Evolutionary conservation across 2,329 filamentous ascomycete species (phyloP).

Genomic region (Fusarium foetens): DNA sequence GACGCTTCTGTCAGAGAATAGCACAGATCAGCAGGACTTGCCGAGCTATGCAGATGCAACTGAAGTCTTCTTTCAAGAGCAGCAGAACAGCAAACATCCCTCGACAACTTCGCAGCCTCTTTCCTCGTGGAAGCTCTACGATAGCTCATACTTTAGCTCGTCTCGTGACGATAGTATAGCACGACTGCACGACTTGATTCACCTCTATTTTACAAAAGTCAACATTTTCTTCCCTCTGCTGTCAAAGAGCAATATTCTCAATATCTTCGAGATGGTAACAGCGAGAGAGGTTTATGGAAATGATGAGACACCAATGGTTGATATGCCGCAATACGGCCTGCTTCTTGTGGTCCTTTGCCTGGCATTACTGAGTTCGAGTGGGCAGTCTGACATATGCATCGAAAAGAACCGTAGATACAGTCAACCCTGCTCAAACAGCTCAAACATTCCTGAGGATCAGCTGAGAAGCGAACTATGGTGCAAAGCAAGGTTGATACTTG

Average conservation of each 20-base stretch:
- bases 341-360: slow-evolving; percentile 19
- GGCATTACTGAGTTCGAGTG: not conserved
- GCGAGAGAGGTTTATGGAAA: not conserved
- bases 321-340: slow-evolving; percentile 3
- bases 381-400: not conserved
- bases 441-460: accelerated
- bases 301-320: accelerated
- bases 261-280: not conserved
- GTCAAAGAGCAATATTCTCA: not conserved
- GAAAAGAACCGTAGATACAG: not conserved
- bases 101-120: not conserved
- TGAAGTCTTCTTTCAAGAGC: slow-evolving; percentile 19
- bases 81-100: not conserved
- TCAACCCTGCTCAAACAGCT: not conserved
- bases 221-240: slow-evolving; percentile 43
- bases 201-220: slow-evolving; percentile 41
- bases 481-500: slow-evolving; percentile 40
- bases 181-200: not conserved
- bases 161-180: accelerated
- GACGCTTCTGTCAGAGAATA: not conserved
- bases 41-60: slow-evolving; percentile 3
- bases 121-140: slow-evolving; percentile 16
- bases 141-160: not conserved
- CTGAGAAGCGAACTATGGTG: slow-evolving; percentile 25
- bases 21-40: not conserved